These are phyloP conservation scores for Spencermartinsiella europaea DNA, from an alignment of 805 yeast species.

Conservation along the genomic window DNA sequence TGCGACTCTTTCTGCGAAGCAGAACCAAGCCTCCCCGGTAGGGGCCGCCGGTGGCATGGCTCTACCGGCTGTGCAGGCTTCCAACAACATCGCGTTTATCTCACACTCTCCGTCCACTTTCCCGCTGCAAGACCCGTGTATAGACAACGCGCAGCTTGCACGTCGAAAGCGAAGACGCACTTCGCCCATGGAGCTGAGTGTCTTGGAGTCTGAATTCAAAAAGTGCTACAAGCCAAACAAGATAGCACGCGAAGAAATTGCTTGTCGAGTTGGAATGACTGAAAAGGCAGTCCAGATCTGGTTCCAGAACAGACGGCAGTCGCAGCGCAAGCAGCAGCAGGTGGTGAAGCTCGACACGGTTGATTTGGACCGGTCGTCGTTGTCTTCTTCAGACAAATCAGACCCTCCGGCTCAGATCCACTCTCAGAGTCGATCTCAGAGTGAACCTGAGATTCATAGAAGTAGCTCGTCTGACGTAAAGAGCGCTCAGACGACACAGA, in stretches of 20 bases:
- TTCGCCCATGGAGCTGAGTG: slow-evolving; percentile 75
- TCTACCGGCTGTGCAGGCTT: too few relatives aligned
- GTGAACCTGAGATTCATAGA: background rate
- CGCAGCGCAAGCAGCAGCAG: slow-evolving; percentile 10
- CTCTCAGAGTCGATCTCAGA: background rate
- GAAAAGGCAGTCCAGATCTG: slow-evolving; percentile 97
- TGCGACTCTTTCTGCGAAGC: background rate
- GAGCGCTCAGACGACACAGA: background rate
- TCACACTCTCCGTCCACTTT: slow-evolving; percentile 89
- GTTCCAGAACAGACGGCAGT: slow-evolving; percentile 84
- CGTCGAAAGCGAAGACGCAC: slow-evolving; percentile 95
- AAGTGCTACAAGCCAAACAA: slow-evolving; percentile 78
- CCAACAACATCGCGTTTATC: slow-evolving; percentile 58
- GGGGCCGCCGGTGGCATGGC: too few relatives aligned
- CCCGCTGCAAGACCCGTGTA: slow-evolving; percentile 67
- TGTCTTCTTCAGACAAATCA: background rate
- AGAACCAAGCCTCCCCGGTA: too few relatives aligned
- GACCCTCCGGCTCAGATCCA: background rate
- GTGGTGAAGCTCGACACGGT: background rate
- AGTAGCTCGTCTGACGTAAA: background rate
- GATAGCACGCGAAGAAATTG: slow-evolving; percentile 69
- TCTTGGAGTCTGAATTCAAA: slow-evolving; percentile 75
- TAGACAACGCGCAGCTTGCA: slow-evolving; percentile 88
- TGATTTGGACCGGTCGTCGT: background rate
- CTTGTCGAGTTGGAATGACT: slow-evolving; percentile 80